phyloP scores from a whole-genome alignment of 2,329 filamentous ascomycete genomes.

The Aspergillus felis region DNA sequence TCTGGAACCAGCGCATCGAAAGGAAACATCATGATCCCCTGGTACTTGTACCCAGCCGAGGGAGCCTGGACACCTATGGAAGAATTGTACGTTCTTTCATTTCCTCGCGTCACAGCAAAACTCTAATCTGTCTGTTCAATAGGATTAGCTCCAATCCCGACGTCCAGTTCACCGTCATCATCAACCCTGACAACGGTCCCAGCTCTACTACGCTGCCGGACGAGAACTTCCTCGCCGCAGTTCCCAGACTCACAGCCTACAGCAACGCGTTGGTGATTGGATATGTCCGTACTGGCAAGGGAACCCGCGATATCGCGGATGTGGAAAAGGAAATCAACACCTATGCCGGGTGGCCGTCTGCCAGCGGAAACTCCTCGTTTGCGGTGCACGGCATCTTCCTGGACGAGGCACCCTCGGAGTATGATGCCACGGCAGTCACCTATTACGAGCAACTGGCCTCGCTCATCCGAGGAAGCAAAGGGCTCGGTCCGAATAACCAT shows the following conservation, averaged over 20 bases:
- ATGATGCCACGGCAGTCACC: neutral
- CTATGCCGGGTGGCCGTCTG: slow-evolving; percentile 8
- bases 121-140: neutral
- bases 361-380: slow-evolving; percentile 4
- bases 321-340: slow-evolving; percentile 8
- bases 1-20: neutral
- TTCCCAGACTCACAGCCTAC: slow-evolving; percentile 3
- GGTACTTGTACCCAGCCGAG: slow-evolving; percentile 15
- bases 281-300: slow-evolving; percentile 6
- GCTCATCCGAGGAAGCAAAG: neutral
- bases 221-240: slow-evolving; percentile 3
- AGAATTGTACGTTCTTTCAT: slow-evolving; percentile 1
- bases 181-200: slow-evolving; percentile 18
- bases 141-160: slow-evolving; percentile 10
- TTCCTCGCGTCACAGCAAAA: neutral
- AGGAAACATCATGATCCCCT: slow-evolving; percentile 10
- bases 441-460: slow-evolving; percentile 3
- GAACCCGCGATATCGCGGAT: neutral
- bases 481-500: slow-evolving; percentile 6
- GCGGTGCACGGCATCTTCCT: slow-evolving; percentile 11
- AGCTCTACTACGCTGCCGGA: slow-evolving; percentile 6
- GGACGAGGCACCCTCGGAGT: slow-evolving; percentile 7
- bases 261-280: slow-evolving; percentile 7
- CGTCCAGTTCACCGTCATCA: slow-evolving; percentile 18
- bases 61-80: slow-evolving; percentile 17